These are phyloP conservation scores for Zoysia matrella DNA, from an alignment of 202 grass and related monocot genomes.

Conservation along the genomic window DNA sequence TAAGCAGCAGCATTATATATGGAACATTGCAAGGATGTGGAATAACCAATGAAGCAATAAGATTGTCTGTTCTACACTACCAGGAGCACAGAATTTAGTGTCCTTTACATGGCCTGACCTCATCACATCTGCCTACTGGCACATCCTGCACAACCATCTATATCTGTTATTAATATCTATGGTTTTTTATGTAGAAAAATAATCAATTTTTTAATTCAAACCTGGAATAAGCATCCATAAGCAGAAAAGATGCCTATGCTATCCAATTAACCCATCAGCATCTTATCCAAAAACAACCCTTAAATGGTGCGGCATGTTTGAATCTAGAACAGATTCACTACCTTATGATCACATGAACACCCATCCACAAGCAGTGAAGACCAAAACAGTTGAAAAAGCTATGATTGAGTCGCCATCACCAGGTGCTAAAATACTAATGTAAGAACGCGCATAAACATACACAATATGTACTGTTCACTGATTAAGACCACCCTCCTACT, in stretches of 20 bases:
- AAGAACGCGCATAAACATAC: not conserved
- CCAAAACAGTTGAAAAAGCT: not conserved
- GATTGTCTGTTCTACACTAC: not conserved
- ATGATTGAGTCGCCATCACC: not conserved
- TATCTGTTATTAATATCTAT: not conserved
- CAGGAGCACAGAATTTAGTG: too few relatives aligned
- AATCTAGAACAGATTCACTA: not conserved
- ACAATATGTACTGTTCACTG: slow-evolving; percentile 6
- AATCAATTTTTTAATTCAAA: not conserved
- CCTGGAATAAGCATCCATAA: not conserved
- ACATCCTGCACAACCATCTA: not conserved
- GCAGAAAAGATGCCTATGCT: not conserved
- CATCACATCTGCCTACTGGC: not conserved
- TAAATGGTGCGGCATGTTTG: not conserved
- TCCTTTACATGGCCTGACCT: not conserved
- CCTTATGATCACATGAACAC: not conserved
- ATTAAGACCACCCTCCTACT: slow-evolving; percentile 25
- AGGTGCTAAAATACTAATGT: slow-evolving; percentile 17
- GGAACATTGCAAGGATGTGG: not conserved
- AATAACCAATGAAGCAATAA: slow-evolving; percentile 17
- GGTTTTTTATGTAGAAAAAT: not conserved
- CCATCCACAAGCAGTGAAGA: not conserved
- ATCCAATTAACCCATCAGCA: not conserved
- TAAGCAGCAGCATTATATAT: not conserved
- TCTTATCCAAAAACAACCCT: not conserved